Conservation (phyloP, 2,329 filamentous ascomycete species). For the Sporothrix variecibatus region DNA sequence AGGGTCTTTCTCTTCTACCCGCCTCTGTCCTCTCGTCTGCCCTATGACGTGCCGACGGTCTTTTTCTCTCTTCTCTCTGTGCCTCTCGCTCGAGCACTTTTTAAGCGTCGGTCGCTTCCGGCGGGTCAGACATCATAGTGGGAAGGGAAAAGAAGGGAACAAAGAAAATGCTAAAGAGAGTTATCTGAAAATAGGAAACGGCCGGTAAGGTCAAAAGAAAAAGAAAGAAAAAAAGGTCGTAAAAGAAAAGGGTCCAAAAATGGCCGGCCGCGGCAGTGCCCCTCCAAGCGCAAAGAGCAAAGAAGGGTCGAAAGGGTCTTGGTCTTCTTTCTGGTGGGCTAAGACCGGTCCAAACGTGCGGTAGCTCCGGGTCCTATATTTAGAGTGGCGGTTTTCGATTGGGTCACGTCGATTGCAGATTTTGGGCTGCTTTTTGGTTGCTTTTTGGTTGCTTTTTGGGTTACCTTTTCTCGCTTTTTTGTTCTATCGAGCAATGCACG, state of each 20-base stretch:
- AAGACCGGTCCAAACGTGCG: background rate
- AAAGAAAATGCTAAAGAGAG: background rate
- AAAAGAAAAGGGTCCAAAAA: background rate
- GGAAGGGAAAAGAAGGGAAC: background rate
- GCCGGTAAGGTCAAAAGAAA: background rate
- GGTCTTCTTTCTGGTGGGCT: background rate
- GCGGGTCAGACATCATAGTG: background rate
- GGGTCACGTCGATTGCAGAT: background rate
- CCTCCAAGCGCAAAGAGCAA: too few species aligned
- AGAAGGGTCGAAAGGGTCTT: too few species aligned
- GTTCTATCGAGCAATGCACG: background rate
- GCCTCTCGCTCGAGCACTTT: background rate
- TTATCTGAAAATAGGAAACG: background rate
- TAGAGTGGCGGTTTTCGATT: constrained; percentile 16
- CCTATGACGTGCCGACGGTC: constrained; percentile 1
- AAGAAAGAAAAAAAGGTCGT: background rate
- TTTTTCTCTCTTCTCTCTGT: background rate
- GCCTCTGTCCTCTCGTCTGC: background rate
- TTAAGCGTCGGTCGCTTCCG: constrained; percentile 5
- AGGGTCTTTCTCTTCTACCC: background rate
- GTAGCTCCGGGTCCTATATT: constrained; percentile 12
- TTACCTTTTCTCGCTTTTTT: too few species aligned
- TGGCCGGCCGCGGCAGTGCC: background rate
- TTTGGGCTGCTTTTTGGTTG: background rate
- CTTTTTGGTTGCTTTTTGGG: background rate